A percentile compares a stretch with the other conserved stretches of the same genome.
Evolutionary conservation across 257 asterid species (phyloP).

Genomic region (Mitragyna speciosa): DNA sequence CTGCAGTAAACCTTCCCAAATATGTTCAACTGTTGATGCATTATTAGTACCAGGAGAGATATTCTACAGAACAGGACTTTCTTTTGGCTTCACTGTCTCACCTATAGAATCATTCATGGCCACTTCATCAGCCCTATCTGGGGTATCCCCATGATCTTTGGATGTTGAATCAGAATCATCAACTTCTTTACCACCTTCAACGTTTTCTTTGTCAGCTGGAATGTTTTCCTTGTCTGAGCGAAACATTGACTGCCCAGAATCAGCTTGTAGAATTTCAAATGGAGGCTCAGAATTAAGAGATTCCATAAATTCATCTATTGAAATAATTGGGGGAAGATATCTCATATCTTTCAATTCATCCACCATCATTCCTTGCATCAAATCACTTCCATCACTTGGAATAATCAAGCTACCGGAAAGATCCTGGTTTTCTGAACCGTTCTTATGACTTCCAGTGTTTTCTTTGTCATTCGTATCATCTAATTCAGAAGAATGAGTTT

Average conservation of each 20-base stretch:
- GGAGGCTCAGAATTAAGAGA: conserved; percentile 95
- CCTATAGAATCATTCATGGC: conserved; percentile 23
- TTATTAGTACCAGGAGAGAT: conserved; percentile 22
- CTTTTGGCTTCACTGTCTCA: conserved; percentile 4
- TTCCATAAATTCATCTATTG: conserved; percentile 95
- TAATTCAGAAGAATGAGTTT: conserved; percentile 28
- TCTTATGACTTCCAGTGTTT: conserved; percentile 36
- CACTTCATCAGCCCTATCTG: conserved; percentile 35
- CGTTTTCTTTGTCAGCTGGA: conserved; percentile 34
- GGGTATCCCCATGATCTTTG: conserved; percentile 36
- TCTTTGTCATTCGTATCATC: conserved; percentile 45
- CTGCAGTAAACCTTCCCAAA: conserved; percentile 84
- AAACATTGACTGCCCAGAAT: conserved; percentile 36
- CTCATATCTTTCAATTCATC: conserved; percentile 88
- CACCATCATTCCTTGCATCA: conserved; percentile 94
- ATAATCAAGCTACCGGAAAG: conserved; percentile 61
- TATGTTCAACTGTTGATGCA: conserved; percentile 34
- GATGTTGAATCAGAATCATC: conserved; percentile 38
- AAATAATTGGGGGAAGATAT: conserved; percentile 86
- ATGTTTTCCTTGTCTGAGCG: conserved; percentile 28
- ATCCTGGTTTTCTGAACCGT: conserved; percentile 53
- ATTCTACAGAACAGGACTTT: conserved; percentile 37
- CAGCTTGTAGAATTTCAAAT: conserved; percentile 59
- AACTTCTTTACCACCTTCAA: conserved; percentile 27
- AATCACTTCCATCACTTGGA: conserved; percentile 84